phyloP scores from a whole-genome alignment of 1,139 yeast genomes.

The Casaregolazyma suthepensis region DNA sequence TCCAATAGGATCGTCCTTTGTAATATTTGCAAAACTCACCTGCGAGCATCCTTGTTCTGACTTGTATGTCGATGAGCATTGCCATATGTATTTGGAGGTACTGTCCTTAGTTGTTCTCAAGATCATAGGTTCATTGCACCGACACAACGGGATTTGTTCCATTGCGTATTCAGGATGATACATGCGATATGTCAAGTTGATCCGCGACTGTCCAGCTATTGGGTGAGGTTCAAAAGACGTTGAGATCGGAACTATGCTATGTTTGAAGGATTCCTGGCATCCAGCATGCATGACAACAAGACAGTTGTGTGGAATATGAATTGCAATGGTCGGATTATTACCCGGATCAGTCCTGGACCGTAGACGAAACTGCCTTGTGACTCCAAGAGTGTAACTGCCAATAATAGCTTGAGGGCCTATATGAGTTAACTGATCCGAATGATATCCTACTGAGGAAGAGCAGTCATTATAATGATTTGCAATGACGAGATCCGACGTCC shows the following conservation, averaged over 20 bases:
- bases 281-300: conserved; percentile 68
- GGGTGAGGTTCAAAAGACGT: conserved; percentile 38
- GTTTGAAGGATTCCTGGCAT: conserved; percentile 67
- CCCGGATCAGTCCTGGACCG: conserved; percentile 31
- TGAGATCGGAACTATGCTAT: conserved; percentile 41
- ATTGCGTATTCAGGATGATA: conserved; percentile 36
- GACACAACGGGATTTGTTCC: conserved; percentile 45
- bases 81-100: conserved; percentile 38
- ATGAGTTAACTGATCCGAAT: conserved; percentile 62
- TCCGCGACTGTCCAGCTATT: conserved; percentile 44
- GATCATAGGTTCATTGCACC: conserved; percentile 41
- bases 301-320: conserved; percentile 61
- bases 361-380: conserved; percentile 58
- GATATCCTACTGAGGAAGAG: conserved; percentile 57
- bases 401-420: conserved; percentile 66
- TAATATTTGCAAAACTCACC: conserved; percentile 15
- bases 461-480: conserved; percentile 50
- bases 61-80: conserved; percentile 39
- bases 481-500: conserved; percentile 51
- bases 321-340: conserved; percentile 37
- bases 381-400: conserved; percentile 61
- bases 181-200: conserved; percentile 60
- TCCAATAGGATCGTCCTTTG: conserved; percentile 9
- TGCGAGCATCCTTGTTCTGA: conserved; percentile 25
- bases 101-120: conserved; percentile 25